A percentile compares a stretch with the other conserved stretches of the same genome.
These are phyloP conservation scores for Exophiala mesophila DNA, from an alignment of 2,329 filamentous ascomycete species.

Conservation along the genomic window DNA sequence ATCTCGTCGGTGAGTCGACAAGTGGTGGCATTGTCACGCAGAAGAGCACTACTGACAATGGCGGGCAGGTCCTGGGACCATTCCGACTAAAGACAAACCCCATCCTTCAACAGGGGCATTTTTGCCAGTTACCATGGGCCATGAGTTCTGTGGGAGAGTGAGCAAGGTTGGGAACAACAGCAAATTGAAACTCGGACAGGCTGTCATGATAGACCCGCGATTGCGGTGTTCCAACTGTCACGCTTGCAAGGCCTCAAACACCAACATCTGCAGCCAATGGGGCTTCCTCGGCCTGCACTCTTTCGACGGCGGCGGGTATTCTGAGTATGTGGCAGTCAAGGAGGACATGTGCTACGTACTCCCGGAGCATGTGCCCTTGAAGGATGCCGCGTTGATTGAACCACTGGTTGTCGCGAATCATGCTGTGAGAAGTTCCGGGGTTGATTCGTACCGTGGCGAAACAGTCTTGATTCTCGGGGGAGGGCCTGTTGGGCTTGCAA, in stretches of 20 bases:
- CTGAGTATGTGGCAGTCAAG: conserved; percentile 48
- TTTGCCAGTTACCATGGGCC: conserved; percentile 48
- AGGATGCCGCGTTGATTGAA: conserved; percentile 50
- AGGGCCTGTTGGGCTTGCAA: conserved; percentile 49
- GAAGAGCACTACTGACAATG: background rate
- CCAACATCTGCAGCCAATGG: conserved; percentile 50
- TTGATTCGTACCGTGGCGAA: conserved; percentile 40
- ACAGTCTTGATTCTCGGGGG: conserved; percentile 48
- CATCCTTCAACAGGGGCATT: conserved; percentile 51
- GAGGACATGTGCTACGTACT: conserved; percentile 40
- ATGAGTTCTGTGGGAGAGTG: conserved; percentile 49
- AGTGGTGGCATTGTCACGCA: conserved; percentile 12
- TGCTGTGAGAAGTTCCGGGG: conserved; percentile 43
- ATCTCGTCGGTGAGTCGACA: conserved; percentile 42
- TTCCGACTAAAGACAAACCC: conserved; percentile 42
- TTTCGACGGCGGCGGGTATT: conserved; percentile 47
- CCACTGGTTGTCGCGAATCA: conserved; percentile 54
- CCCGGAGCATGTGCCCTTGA: conserved; percentile 48
- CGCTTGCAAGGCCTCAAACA: conserved; percentile 45
- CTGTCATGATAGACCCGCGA: conserved; percentile 48
- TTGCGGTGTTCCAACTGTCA: conserved; percentile 50
- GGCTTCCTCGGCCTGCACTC: conserved; percentile 47
- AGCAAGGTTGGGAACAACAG: conserved; percentile 45
- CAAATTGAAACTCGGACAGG: conserved; percentile 43
- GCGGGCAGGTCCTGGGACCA: conserved; percentile 27